Evolutionary conservation across 2,329 filamentous ascomycete species (phyloP), one percentile per base, ranked within the genome.

Genomic region (Hypocrella siamensis): DNA sequence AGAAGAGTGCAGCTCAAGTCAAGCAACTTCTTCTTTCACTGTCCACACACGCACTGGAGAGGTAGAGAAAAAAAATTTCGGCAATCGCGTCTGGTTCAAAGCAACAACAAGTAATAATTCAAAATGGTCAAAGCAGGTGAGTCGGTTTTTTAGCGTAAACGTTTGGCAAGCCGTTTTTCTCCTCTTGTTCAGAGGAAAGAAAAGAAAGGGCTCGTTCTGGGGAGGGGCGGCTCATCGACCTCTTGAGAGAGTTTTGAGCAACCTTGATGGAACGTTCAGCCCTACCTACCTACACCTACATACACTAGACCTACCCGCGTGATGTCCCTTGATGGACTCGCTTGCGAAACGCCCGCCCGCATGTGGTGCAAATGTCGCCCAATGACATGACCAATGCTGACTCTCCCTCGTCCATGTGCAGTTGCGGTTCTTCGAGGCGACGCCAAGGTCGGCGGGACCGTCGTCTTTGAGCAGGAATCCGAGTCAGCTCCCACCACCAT

Each of bases 81-180:
- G n/a, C n/a, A n/a, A n/a, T n/a, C n/a, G n/a, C n/a, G n/a, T n/a
- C n/a, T n/a, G n/a, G n/a, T n/a, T n/a, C n/a, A 31, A 35, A 41
- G 46, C 45, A 37, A 38, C 31, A 30, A 36, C 52, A 48, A 49
- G 44, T 52, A 60, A 65, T 46, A 63, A 65, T 63, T 65, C 79
- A 93, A 76, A 76, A 94, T 94, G 86, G 86, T 94, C 70, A 94
- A 93, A 75, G 86, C 88, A 67, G 83, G 84, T 93, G 26, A 37
- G 75, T n/a, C n/a, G n/a, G n/a, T n/a, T n/a, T n/a, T n/a, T n/a
- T n/a, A n/a, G n/a, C n/a, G n/a, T n/a, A n/a, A n/a, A n/a, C n/a
- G n/a, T n/a, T n/a, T n/a, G n/a, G n/a, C n/a, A n/a, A n/a, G n/a
- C n/a, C n/a, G n/a, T n/a, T n/a, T n/a, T n/a, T n/a, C n/a, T n/a